Evolutionary conservation across 805 yeast genomes (phyloP).

Genomic region (Starmera quercuum): DNA sequence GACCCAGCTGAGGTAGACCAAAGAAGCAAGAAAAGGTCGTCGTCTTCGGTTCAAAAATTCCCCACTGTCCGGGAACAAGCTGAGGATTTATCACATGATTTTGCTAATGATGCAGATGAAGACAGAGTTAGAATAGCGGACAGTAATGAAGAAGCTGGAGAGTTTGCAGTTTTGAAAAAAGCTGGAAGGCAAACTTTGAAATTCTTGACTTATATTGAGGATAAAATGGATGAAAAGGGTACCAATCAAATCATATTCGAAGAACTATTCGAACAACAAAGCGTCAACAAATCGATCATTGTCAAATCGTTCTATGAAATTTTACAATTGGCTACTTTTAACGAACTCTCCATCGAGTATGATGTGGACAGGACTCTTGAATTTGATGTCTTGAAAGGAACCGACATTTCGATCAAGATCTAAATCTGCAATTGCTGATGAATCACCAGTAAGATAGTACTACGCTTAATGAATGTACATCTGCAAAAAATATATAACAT

Average conservation of each 20-base stretch:
- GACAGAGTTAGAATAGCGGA: background rate
- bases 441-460: too few species aligned
- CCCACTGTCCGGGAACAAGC: constrained; percentile 8
- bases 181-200: constrained; percentile 11
- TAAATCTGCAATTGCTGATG: background rate
- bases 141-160: constrained; percentile 2
- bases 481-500: too few species aligned
- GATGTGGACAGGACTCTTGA: background rate
- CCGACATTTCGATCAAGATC: constrained; percentile 6
- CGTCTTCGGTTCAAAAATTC: constrained; percentile 9
- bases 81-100: constrained; percentile 5
- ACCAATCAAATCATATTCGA: constrained; percentile 6
- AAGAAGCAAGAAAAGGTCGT: constrained; percentile 6
- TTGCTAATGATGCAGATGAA: constrained; percentile 5
- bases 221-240: constrained; percentile 10
- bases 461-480: too few species aligned
- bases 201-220: constrained; percentile 13
- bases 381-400: constrained; percentile 6
- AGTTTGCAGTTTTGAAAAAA: constrained; percentile 1
- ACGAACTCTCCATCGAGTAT: constrained; percentile 4
- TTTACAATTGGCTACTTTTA: constrained; percentile 17
- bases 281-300: constrained; percentile 5
- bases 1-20: constrained; percentile 1
- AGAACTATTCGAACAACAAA: constrained; percentile 7
- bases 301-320: constrained; percentile 21